phyloP scores from a whole-genome alignment of 805 yeast genomes.

The Dipodascopsis uninucleata region DNA sequence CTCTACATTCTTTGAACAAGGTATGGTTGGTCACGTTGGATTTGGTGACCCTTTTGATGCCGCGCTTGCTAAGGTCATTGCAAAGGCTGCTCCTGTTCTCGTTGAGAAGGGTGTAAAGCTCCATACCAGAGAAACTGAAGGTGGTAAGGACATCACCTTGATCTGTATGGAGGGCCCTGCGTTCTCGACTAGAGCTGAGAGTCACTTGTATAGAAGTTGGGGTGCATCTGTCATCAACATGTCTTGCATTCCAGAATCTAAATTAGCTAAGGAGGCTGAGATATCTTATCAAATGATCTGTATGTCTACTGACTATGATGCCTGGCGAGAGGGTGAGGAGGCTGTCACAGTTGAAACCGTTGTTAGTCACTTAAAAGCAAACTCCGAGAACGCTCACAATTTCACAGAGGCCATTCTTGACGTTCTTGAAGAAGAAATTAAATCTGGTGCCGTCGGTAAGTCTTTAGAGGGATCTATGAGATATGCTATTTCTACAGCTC shows the following conservation, averaged over 20 bases:
- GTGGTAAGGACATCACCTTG: constrained; percentile 73
- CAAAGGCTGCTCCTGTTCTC: constrained; percentile 55
- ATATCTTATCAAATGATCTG: constrained; percentile 96
- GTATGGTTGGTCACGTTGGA: constrained; percentile 95
- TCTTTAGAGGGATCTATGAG: constrained; percentile 74
- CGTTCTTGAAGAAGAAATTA: constrained; percentile 58
- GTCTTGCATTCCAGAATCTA: constrained; percentile 95
- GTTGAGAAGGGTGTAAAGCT: constrained; percentile 54
- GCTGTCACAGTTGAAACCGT: constrained; percentile 98
- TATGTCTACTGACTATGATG: constrained; percentile 98
- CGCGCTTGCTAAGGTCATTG: constrained; percentile 61
- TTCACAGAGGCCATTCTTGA: constrained; percentile 69
- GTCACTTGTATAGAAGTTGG: constrained; percentile 76
- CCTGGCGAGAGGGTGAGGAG: constrained; percentile 94
- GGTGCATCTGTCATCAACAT: constrained; percentile 95
- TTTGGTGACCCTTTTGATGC: constrained; percentile 96
- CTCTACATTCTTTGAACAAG: constrained; percentile 83
- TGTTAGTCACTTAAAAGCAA: constrained; percentile 80
- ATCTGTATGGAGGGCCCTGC: constrained; percentile 99
- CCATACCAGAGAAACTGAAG: constrained; percentile 64
- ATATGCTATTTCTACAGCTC: constrained; percentile 72
- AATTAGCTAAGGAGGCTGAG: constrained; percentile 96
- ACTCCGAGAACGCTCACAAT: constrained; percentile 77
- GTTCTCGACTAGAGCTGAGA: constrained; percentile 94
- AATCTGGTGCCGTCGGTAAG: constrained; percentile 60